phyloP scores from a whole-genome alignment of 805 yeast species.

The Nakazawaea molendinolei region DNA sequence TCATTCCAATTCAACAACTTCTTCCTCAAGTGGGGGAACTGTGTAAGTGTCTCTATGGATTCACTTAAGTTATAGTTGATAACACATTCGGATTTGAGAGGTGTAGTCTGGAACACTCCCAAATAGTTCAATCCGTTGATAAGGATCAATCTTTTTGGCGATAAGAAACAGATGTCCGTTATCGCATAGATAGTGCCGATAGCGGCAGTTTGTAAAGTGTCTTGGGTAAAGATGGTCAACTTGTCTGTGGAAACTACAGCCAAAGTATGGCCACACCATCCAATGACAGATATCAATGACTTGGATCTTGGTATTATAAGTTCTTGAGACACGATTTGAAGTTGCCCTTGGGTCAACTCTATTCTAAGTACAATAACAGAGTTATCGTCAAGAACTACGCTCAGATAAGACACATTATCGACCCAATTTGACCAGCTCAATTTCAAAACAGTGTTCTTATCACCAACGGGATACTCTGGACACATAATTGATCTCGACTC shows the following conservation, averaged over 20 bases:
- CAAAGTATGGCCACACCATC: too few species aligned
- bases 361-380: neutral
- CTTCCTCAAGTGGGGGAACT: constrained; percentile 1
- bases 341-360: neutral
- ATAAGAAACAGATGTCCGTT: constrained; percentile 6
- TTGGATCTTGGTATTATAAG: too few species aligned
- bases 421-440: constrained; percentile 12
- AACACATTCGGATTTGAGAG: too few species aligned
- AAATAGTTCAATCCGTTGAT: constrained; percentile 1
- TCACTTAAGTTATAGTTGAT: too few species aligned
- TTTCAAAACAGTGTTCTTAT: neutral
- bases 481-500: neutral
- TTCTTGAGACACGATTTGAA: too few species aligned
- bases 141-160: neutral
- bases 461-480: neutral
- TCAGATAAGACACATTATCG: neutral
- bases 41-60: neutral
- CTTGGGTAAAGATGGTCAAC: neutral
- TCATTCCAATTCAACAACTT: constrained; percentile 1
- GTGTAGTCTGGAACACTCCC: constrained; percentile 2
- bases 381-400: constrained; percentile 3
- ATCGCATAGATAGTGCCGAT: constrained; percentile 6
- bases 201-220: neutral
- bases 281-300: too few species aligned
- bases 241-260: constrained; percentile 3